Base-by-base conservation (phyloP, 352 stramenopile species). In the Phytophthora constricta region DNA sequence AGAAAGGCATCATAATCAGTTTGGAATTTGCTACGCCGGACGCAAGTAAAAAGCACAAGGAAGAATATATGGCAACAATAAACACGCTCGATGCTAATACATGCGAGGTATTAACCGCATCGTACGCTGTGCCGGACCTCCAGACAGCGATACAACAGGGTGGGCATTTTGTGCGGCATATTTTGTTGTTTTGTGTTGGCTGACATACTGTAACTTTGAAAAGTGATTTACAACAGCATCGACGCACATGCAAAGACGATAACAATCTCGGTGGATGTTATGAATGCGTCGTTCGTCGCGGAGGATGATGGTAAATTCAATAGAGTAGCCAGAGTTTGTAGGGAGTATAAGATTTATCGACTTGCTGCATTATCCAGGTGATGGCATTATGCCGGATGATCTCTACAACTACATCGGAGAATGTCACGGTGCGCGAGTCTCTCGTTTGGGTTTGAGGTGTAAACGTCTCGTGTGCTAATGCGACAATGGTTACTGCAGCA, bases 281-380 rank as follows among this genome's bases (percentile, higher is more conserved):
- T 45, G 9, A 65, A 71, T 4, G 72, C 73, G 17, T 89, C 84
- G 7, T 94, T 96, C 42, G 77, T 65, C 2, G 77, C 80, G 3
- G 61, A 71, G 10, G 88, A 96, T n/a, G 80, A 96, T 52, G 88
- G 88, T 96, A 61, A n/a, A n/a, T n/a, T n/a, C n/a, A n/a, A n/a
- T n/a, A n/a, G n/a, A n/a, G n/a, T n/a, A n/a, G n/a, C n/a, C n/a
- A n/a, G n/a, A n/a, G n/a, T n/a, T n/a, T n/a, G n/a, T n/a, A n/a
- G n/a, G n/a, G n/a, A n/a, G 17, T 3, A 47, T 20, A 23, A 23
- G 11, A 23, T 23, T 23, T 23, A 26, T 42, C 2, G 19, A 3
- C 2, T 43, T 49, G 47, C 9, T 20, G 0, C 7, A 46, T 37
- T n/a, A 14, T n/a, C 20, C 34, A 96, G 87, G 86, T n/a, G 66